phyloP scores from a whole-genome alignment of 768 basidiomycete species.

The Rhodocollybia butyracea region DNA sequence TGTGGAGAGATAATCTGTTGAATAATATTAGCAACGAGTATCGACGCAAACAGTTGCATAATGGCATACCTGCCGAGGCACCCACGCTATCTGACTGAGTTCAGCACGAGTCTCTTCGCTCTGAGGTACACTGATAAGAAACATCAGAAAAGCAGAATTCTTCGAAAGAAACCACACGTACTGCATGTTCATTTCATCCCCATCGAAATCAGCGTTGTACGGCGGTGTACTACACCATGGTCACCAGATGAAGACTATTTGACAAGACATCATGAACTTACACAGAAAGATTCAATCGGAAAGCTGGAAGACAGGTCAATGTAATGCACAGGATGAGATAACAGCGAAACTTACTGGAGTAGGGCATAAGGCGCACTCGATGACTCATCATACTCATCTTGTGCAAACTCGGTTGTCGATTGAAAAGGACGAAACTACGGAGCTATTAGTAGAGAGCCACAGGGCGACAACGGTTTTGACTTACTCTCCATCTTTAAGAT shows the following conservation, averaged over 20 bases:
- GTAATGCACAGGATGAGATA: slow-evolving; percentile 2
- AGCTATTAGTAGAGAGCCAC: slow-evolving; percentile 2
- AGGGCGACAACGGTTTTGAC: slow-evolving; percentile 27
- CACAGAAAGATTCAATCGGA: slow-evolving; percentile 98
- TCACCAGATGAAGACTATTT: slow-evolving; percentile 24
- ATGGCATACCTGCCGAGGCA: slow-evolving; percentile 77
- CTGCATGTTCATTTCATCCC: slow-evolving; percentile 99
- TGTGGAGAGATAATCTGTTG: slow-evolving; percentile 97
- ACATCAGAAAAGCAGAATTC: slow-evolving; percentile 7
- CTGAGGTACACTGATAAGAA: slow-evolving; percentile 78
- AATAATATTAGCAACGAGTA: slow-evolving; percentile 1
- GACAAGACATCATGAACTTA: slow-evolving; percentile 41
- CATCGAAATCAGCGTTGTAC: slow-evolving; percentile 99
- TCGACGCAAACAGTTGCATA: neutral
- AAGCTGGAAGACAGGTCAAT: slow-evolving; percentile 51
- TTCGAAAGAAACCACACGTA: slow-evolving; percentile 40
- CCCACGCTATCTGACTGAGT: slow-evolving; percentile 98
- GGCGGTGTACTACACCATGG: slow-evolving; percentile 71
- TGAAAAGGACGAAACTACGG: slow-evolving; percentile 85
- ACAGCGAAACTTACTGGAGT: slow-evolving; percentile 75
- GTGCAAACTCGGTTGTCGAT: slow-evolving; percentile 96
- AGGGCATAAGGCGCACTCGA: slow-evolving; percentile 94
- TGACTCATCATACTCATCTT: slow-evolving; percentile 99
- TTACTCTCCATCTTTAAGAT: slow-evolving; percentile 97
- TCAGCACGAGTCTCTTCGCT: slow-evolving; percentile 98